phyloP scores from a whole-genome alignment of 83 land plant species.

The Isoetes engelmannii region DNA sequence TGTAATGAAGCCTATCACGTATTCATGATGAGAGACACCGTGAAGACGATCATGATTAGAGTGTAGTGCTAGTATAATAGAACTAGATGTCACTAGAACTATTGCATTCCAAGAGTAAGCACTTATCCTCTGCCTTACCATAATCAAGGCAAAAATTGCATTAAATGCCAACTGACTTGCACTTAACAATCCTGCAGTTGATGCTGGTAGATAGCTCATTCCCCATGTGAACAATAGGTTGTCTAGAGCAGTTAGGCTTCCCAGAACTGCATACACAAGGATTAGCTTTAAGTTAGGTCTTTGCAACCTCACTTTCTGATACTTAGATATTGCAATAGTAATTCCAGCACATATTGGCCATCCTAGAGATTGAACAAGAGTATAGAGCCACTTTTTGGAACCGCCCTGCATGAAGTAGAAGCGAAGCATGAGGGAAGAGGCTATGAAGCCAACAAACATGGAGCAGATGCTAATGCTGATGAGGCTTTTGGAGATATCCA shows the following conservation, averaged over 20 bases:
- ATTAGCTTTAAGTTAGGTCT: constrained; percentile 7
- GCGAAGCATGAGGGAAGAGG: constrained; percentile 40
- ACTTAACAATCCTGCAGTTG: constrained; percentile 47
- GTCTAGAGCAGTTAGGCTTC: constrained; percentile 44
- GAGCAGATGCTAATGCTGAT: constrained; percentile 26
- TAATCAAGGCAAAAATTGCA: constrained; percentile 37
- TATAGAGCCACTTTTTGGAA: constrained; percentile 48
- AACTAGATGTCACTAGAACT: constrained; percentile 34
- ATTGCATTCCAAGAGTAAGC: constrained; percentile 39
- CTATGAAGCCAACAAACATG: constrained; percentile 39
- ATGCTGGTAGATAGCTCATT: constrained; percentile 51
- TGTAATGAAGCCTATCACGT: constrained; percentile 33
- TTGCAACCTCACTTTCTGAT: not conserved
- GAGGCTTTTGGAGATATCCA: not conserved
- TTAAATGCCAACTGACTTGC: constrained; percentile 55
- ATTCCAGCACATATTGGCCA: constrained; percentile 37
- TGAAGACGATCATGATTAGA: constrained; percentile 33
- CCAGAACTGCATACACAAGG: constrained; percentile 20
- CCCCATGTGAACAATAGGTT: constrained; percentile 60
- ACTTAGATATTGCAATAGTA: not conserved
- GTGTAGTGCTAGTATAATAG: constrained; percentile 41
- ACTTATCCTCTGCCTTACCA: constrained; percentile 42
- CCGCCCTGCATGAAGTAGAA: constrained; percentile 60
- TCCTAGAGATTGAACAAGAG: constrained; percentile 45
- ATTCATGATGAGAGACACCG: constrained; percentile 22